Percentiles rank a stretch among this genome's conserved stretches.
These are phyloP conservation scores for Clavispora phyllophila DNA, from an alignment of 805 yeast species.

Conservation along the genomic window DNA sequence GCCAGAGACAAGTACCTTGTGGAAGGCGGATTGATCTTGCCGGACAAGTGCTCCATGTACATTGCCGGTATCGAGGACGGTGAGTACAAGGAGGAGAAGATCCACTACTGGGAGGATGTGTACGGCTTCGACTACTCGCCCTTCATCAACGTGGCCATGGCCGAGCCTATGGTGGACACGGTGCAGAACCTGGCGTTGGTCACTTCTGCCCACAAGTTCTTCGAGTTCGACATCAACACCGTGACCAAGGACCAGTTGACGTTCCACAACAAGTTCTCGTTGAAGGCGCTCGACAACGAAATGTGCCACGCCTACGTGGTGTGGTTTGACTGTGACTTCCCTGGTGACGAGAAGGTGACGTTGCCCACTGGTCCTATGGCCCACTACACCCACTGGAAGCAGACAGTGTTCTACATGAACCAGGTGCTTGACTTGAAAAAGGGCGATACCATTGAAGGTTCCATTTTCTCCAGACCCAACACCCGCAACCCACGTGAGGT, in stretches of 20 bases:
- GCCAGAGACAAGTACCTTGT: slow-evolving; percentile 89
- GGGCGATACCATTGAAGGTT: slow-evolving; percentile 74
- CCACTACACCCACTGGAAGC: slow-evolving; percentile 97
- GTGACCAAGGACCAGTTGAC: slow-evolving; percentile 78
- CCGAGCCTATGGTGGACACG: slow-evolving; percentile 94
- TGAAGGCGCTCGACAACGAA: slow-evolving; percentile 75
- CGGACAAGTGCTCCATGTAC: slow-evolving; percentile 87
- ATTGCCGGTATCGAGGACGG: slow-evolving; percentile 92
- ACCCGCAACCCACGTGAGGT: slow-evolving; percentile 78
- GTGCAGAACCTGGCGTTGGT: slow-evolving; percentile 72
- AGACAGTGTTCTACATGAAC: slow-evolving; percentile 86
- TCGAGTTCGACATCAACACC: slow-evolving; percentile 86
- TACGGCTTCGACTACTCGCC: slow-evolving; percentile 96
- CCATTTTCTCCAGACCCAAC: slow-evolving; percentile 73
- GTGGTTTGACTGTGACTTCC: slow-evolving; percentile 95
- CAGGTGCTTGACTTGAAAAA: slow-evolving; percentile 71
- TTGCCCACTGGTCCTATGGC: slow-evolving; percentile 95
- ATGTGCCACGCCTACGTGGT: slow-evolving; percentile 82
- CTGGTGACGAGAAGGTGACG: slow-evolving; percentile 57
- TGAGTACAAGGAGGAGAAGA: slow-evolving; percentile 84
- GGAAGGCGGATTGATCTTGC: slow-evolving; percentile 86
- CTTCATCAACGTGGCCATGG: slow-evolving; percentile 77
- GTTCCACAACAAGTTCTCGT: slow-evolving; percentile 62
- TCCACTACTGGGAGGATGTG: slow-evolving; percentile 93
- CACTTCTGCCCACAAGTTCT: slow-evolving; percentile 66